Conservation (phyloP, 2,329 filamentous ascomycete species). For the Aspergillus sp. region DNA sequence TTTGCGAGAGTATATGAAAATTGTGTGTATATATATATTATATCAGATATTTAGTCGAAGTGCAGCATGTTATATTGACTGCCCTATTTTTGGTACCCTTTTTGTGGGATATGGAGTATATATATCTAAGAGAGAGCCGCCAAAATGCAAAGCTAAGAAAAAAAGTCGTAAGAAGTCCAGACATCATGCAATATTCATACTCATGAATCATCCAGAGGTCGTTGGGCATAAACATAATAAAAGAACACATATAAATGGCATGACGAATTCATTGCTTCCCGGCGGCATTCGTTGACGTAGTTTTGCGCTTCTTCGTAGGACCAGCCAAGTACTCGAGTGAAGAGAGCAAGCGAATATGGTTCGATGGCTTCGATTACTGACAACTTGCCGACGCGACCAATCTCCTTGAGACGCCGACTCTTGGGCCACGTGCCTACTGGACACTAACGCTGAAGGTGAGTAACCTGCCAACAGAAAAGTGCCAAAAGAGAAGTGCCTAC, state of each 20-base stretch:
- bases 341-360: constrained; percentile 40
- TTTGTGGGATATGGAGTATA: background rate
- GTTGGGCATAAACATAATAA: constrained; percentile 35
- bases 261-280: constrained; percentile 24
- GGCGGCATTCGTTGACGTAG: constrained; percentile 29
- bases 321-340: constrained; percentile 38
- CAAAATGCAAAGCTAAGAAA: background rate
- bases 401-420: constrained; percentile 33
- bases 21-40: background rate
- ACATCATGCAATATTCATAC: background rate
- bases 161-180: constrained; percentile 13
- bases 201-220: constrained; percentile 22
- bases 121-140: background rate
- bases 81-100: background rate
- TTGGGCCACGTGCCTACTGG: constrained; percentile 38
- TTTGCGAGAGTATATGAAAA: background rate
- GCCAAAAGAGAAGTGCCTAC: constrained; percentile 16
- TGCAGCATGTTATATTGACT: background rate
- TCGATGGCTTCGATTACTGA: constrained; percentile 34
- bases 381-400: constrained; percentile 33
- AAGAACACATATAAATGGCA: constrained; percentile 31
- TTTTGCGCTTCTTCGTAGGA: constrained; percentile 31
- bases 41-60: background rate
- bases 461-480: background rate
- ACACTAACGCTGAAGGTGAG: constrained; percentile 24